Conservation (phyloP, 139 green algal species). For the Micromonas commoda region DNA sequence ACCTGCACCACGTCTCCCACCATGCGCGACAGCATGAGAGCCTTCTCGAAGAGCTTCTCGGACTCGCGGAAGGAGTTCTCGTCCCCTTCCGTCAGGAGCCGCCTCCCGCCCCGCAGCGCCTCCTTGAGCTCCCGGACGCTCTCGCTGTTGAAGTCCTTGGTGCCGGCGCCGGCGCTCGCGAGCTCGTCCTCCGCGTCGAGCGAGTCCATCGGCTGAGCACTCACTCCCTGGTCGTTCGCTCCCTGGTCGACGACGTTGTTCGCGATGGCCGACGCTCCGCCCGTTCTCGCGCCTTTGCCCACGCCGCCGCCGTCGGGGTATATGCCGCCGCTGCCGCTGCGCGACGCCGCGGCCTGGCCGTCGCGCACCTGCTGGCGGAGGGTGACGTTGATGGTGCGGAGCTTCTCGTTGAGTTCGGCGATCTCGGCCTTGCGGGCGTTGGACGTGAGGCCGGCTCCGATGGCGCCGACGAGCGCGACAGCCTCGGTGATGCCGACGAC, state of each 20-base stretch:
- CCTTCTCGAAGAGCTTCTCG: constrained; percentile 33
- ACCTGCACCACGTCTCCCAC: constrained; percentile 20
- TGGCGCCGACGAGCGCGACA: constrained; percentile 70
- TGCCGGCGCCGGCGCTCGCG: not conserved
- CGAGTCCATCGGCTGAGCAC: not conserved
- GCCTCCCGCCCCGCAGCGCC: not conserved
- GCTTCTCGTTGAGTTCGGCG: constrained; percentile 33
- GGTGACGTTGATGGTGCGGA: constrained; percentile 29
- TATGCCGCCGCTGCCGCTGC: not conserved
- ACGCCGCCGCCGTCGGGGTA: not conserved
- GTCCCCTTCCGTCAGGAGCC: not conserved
- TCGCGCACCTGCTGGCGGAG: constrained; percentile 28
- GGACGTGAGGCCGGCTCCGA: constrained; percentile 46
- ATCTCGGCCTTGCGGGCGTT: constrained; percentile 29
- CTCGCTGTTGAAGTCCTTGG: not conserved
- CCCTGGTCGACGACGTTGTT: too few relatives aligned
- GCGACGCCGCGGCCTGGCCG: too few relatives aligned
- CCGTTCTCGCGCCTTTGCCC: too few relatives aligned
- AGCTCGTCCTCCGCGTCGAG: not conserved
- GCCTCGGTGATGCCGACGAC: constrained; percentile 92
- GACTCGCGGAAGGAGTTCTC: not conserved
- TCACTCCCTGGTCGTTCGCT: not conserved
- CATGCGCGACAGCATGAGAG: constrained; percentile 28
- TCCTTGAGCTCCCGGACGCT: not conserved
- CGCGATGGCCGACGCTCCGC: too few relatives aligned